Percentiles rank a stretch among this genome's conserved stretches.
These are phyloP conservation scores for Puccinia novopanici DNA, from an alignment of 1,284 basidiomycete genomes.

Conservation along the genomic window DNA sequence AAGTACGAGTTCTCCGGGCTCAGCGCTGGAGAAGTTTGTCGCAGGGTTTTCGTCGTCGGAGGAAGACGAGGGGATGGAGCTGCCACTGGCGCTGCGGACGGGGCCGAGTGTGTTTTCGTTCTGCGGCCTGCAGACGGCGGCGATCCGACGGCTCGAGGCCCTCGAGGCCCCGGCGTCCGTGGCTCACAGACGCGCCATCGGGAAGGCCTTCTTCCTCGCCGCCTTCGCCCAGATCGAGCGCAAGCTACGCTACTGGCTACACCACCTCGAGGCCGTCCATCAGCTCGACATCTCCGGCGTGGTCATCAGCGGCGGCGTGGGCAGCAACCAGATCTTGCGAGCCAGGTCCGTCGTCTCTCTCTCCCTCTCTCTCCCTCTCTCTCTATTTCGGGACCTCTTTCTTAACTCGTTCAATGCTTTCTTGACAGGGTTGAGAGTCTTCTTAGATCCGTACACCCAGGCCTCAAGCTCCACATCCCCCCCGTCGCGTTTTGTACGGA, in stretches of 20 bases:
- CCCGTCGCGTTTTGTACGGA: constrained; percentile 63
- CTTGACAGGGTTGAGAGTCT: constrained; percentile 15
- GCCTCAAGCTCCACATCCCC: constrained; percentile 36
- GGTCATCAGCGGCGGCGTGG: constrained; percentile 86
- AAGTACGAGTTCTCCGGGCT: constrained; percentile 16
- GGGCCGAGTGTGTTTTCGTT: constrained; percentile 29
- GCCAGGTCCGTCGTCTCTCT: constrained; percentile 68
- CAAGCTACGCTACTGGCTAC: constrained; percentile 70
- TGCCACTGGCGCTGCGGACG: constrained; percentile 37
- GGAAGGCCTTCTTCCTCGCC: constrained; percentile 71
- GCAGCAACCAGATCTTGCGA: constrained; percentile 74
- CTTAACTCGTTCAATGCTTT: not conserved
- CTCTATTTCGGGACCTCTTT: not conserved
- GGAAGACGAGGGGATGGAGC: not conserved
- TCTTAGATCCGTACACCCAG: not conserved
- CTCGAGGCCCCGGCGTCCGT: not conserved
- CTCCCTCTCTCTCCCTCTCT: not conserved
- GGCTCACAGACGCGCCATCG: constrained; percentile 61
- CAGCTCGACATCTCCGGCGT: constrained; percentile 61
- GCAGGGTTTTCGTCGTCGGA: not conserved
- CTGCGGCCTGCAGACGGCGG: constrained; percentile 40
- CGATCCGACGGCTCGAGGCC: not conserved
- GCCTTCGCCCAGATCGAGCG: constrained; percentile 73
- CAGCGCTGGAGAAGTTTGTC: constrained; percentile 31
- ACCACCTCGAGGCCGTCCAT: constrained; percentile 61